Evolutionary conservation across 2,329 filamentous ascomycete species (phyloP).

Genomic region (Tothia fuscella): DNA sequence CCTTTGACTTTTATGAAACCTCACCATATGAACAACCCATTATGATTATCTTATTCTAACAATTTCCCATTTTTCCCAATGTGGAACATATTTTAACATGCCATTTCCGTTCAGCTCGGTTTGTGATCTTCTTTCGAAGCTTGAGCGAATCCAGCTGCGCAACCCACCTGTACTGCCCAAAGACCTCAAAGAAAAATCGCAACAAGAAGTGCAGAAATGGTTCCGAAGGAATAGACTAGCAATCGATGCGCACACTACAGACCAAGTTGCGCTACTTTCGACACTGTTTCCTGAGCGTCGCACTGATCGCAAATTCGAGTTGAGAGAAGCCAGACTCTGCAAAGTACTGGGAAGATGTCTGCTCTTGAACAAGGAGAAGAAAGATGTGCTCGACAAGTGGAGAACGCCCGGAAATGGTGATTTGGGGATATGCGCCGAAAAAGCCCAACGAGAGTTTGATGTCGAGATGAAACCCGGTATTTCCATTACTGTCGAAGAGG

Average conservation of each 20-base stretch:
- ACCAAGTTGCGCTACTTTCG: slow-evolving; percentile 56
- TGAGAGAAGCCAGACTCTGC: slow-evolving; percentile 51
- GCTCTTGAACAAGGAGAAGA: slow-evolving; percentile 50
- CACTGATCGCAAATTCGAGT: slow-evolving; percentile 64
- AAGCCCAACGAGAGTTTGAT: slow-evolving; percentile 49
- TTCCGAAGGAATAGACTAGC: slow-evolving; percentile 49
- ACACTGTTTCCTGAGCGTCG: slow-evolving; percentile 64
- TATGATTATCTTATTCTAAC: too few species aligned
- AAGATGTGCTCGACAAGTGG: slow-evolving; percentile 52
- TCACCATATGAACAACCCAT: too few species aligned
- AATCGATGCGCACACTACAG: slow-evolving; percentile 45
- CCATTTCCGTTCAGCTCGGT: slow-evolving; percentile 56
- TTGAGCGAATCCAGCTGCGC: slow-evolving; percentile 41
- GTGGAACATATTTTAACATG: too few species aligned
- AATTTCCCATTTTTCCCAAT: too few species aligned
- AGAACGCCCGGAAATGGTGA: slow-evolving; percentile 48
- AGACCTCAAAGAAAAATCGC: slow-evolving; percentile 17
- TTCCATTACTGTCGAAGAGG: slow-evolving; percentile 54
- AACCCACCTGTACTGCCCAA: slow-evolving; percentile 28
- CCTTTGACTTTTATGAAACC: too few species aligned
- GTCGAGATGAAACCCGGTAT: slow-evolving; percentile 17
- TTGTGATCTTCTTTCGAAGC: slow-evolving; percentile 59
- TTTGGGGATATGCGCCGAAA: slow-evolving; percentile 58
- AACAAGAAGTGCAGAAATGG: slow-evolving; percentile 49
- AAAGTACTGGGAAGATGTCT: slow-evolving; percentile 57